These are phyloP conservation scores for Scortechinia acanthostroma DNA, from an alignment of 2,329 filamentous ascomycete genomes.

Conservation along the genomic window DNA sequence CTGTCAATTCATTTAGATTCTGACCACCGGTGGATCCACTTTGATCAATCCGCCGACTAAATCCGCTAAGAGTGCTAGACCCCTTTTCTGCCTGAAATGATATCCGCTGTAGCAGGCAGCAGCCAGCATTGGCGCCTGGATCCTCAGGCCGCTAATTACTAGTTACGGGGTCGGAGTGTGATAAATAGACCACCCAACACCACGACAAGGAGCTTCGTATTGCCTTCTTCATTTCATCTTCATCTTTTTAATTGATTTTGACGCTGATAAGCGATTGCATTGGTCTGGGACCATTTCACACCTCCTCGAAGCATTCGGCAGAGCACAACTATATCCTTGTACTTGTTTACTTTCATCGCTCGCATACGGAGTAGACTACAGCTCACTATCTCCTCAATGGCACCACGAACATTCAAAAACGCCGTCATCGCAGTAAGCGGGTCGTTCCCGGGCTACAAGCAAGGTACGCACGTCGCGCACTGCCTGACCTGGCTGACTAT, in stretches of 20 bases:
- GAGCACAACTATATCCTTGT: too few relatives aligned
- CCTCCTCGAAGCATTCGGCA: too few relatives aligned
- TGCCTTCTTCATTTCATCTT: not conserved
- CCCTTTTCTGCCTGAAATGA: not conserved
- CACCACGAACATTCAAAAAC: not conserved
- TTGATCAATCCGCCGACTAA: not conserved
- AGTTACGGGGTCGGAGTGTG: too few relatives aligned
- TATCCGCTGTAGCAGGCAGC: not conserved
- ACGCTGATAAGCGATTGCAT: too few relatives aligned
- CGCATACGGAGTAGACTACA: too few relatives aligned
- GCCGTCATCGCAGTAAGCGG: not conserved
- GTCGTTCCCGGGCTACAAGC: not conserved
- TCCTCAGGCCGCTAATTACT: not conserved
- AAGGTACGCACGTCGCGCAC: not conserved
- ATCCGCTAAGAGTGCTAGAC: not conserved
- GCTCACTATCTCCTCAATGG: not conserved
- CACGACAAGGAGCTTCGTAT: not conserved
- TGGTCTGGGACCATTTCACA: too few relatives aligned
- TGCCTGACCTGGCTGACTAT: not conserved
- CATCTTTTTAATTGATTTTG: not conserved
- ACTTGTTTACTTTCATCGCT: too few relatives aligned
- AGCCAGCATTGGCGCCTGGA: not conserved
- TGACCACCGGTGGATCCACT: not conserved
- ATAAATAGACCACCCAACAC: too few relatives aligned
- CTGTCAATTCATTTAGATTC: not conserved